phyloP scores from a whole-genome alignment of 768 basidiomycete species.

The Lactarius akahatsu region DNA sequence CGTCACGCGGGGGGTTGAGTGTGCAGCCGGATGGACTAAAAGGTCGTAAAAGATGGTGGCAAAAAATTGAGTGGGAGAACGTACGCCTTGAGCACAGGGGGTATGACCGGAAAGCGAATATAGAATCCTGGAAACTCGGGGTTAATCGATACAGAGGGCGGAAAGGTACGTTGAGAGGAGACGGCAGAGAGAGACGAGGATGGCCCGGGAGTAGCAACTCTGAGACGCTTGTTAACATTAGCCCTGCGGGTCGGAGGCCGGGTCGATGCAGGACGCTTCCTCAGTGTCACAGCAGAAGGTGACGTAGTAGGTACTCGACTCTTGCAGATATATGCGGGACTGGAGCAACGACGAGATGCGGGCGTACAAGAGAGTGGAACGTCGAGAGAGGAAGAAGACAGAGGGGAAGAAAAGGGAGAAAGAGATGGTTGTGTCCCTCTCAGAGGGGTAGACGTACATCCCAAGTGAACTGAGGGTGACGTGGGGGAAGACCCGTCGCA shows the following conservation, averaged over 20 bases:
- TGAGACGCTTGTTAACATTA: neutral
- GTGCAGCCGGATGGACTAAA: slow-evolving; percentile 40
- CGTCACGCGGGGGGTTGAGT: slow-evolving; percentile 59
- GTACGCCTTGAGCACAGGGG: slow-evolving; percentile 28
- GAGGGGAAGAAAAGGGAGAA: slow-evolving; percentile 26
- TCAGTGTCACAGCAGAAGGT: neutral
- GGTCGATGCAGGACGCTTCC: slow-evolving; percentile 15
- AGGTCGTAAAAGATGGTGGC: neutral
- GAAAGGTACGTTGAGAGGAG: slow-evolving; percentile 51
- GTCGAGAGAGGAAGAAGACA: slow-evolving; percentile 25
- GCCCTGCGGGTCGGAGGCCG: neutral
- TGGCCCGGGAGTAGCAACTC: neutral
- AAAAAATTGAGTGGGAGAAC: neutral
- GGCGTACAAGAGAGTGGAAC: slow-evolving; percentile 19
- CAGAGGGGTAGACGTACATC: slow-evolving; percentile 24
- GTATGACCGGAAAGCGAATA: slow-evolving; percentile 63
- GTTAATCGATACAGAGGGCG: slow-evolving; percentile 46
- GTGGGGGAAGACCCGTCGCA: slow-evolving; percentile 20
- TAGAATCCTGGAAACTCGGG: slow-evolving; percentile 62
- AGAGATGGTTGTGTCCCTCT: slow-evolving; percentile 19
- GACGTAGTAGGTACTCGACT: neutral
- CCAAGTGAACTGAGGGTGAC: slow-evolving; percentile 22
- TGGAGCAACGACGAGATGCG: neutral
- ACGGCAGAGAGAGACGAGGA: slow-evolving; percentile 6
- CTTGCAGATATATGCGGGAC: neutral